Percentiles rank a stretch among this genome's conserved stretches.
Conservation (phyloP, 2,329 filamentous ascomycete genomes). For the Alternaria viburni region DNA sequence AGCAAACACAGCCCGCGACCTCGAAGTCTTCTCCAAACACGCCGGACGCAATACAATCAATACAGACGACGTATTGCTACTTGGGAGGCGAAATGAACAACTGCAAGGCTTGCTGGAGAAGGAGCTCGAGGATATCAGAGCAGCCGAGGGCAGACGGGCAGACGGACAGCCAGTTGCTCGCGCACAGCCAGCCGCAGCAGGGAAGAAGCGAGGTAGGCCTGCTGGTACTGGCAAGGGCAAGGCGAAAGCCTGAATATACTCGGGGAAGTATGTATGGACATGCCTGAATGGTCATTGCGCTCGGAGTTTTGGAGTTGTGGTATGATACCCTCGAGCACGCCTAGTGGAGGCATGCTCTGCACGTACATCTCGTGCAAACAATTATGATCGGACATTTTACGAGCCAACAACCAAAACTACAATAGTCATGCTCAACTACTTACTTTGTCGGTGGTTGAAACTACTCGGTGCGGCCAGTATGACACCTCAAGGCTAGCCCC, state of each 20-base stretch:
- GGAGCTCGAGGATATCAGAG: constrained; percentile 63
- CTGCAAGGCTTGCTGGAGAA: constrained; percentile 76
- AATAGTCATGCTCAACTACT: neutral
- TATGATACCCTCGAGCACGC: constrained; percentile 13
- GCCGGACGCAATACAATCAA: constrained; percentile 81
- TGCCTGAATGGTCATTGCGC: neutral
- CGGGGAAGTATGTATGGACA: too few species aligned
- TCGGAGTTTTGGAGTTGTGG: constrained; percentile 6
- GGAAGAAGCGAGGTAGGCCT: constrained; percentile 32
- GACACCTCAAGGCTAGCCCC: neutral
- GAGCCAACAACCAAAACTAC: neutral
- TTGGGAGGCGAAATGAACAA: constrained; percentile 86
- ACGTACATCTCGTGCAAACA: neutral
- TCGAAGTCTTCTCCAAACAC: constrained; percentile 70
- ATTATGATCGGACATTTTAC: neutral
- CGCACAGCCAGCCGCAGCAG: constrained; percentile 2
- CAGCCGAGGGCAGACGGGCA: constrained; percentile 33
- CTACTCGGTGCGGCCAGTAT: neutral
- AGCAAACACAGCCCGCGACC: constrained; percentile 58
- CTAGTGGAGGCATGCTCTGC: neutral
- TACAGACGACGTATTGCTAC: constrained; percentile 84
- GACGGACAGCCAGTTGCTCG: constrained; percentile 12
- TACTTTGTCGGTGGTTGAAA: neutral
- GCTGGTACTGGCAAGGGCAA: constrained; percentile 33
- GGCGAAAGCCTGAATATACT: constrained; percentile 5